Percentiles rank a stretch among this genome's conserved stretches.
Evolutionary conservation across 2,329 filamentous ascomycete genomes (phyloP).

Genomic region (Tolypocladium album): DNA sequence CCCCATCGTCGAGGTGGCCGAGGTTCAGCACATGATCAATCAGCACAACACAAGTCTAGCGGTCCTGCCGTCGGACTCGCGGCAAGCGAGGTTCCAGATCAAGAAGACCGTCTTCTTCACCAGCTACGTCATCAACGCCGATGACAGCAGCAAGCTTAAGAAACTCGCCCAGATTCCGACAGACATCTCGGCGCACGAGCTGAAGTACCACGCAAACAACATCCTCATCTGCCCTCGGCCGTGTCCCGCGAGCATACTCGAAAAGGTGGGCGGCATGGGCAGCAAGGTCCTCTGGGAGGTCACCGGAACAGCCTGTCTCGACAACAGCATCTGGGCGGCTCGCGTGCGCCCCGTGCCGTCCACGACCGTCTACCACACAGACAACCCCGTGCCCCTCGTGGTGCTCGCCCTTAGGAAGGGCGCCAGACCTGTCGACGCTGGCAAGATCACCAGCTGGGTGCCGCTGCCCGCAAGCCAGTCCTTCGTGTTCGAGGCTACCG

Average conservation of each 20-base stretch:
- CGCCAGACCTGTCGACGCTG: constrained; percentile 67
- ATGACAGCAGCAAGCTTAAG: constrained; percentile 62
- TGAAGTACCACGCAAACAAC: constrained; percentile 78
- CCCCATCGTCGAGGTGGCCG: constrained; percentile 67
- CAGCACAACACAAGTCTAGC: constrained; percentile 57
- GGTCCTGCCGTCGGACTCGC: constrained; percentile 20
- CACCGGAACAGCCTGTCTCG: constrained; percentile 60
- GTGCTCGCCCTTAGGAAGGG: constrained; percentile 73
- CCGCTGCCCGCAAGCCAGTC: constrained; percentile 59
- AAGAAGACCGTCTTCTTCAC: constrained; percentile 88
- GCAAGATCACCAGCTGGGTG: constrained; percentile 75
- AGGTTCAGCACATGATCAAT: constrained; percentile 84
- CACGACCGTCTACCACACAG: constrained; percentile 61
- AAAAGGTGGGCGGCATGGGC: constrained; percentile 80
- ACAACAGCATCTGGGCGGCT: constrained; percentile 82
- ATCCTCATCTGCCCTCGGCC: constrained; percentile 80
- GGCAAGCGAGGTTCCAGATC: constrained; percentile 49
- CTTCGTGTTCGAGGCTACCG: constrained; percentile 69
- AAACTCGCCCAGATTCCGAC: constrained; percentile 56
- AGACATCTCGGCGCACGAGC: constrained; percentile 53
- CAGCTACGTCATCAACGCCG: constrained; percentile 69
- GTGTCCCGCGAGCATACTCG: constrained; percentile 59
- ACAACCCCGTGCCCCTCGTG: constrained; percentile 67
- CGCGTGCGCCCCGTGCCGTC: constrained; percentile 62
- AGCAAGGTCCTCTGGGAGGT: constrained; percentile 78